Evolutionary conservation across 179 eudicot species (phyloP), one percentile per base, ranked within the genome.

Genomic region (Silene vulgaris): DNA sequence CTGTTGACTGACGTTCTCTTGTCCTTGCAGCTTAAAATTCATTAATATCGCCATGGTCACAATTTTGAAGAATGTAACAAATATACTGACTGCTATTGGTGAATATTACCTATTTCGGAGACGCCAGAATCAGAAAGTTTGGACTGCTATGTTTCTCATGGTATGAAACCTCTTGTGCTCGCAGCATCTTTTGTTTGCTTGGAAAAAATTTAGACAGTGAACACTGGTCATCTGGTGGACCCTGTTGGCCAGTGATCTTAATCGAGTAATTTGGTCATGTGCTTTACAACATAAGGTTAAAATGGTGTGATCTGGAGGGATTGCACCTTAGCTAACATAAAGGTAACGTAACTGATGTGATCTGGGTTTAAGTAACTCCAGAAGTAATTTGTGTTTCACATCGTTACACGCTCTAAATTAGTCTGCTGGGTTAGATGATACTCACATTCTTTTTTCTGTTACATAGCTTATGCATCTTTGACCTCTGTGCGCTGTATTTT

Each of bases 11-110:
- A 81, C 65, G 63, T 50, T 43, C 43, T 70, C 61, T 35, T 74
- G 59, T 62, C 28, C 32, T 83, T 85, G 75, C 91, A 91, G 97
- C 82, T 83, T 91, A 86, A 91, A 88, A 77, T 77, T 83, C 84
- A 89, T 87, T 70, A 91, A 91, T 74, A 85, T 91, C 72, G 97
- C 97, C 28, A 91, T 91, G 97, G 92, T 91, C 78, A 91, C 97
- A 29, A 89, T 91, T 79, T 74, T 91, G 90, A 91, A 91, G 91
- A 91, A 91, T 56, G 69, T 87, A 79, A 91, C 97, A 59, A 91
- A 89, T 82, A 89, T 91, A 65, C 59, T 91, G 64, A 91, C 97
- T 60, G 97, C 93, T 70, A 23, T 82, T 73, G 96, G 96, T 63
- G 96, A 91, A 78, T 80, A 85, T 32, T 88, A 88, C 77, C 56